Conservation (phyloP, 2,329 filamentous ascomycete genomes). For the Ceratocystis huliohia region DNA sequence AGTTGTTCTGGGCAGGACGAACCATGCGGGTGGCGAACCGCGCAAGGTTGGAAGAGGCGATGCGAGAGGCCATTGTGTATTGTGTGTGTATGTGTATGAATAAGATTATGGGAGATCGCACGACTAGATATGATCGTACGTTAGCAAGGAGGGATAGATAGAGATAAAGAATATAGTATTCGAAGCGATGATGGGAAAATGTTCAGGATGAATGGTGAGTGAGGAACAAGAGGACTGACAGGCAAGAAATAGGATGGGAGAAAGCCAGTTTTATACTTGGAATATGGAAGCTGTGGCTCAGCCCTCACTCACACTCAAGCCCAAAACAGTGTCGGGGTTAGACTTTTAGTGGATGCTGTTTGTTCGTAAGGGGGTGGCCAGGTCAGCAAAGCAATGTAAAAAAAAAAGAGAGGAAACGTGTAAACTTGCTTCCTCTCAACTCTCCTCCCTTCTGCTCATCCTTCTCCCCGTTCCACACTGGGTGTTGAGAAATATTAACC, state of each 20-base stretch:
- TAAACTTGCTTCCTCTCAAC: constrained; percentile 12
- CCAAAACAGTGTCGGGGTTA: constrained; percentile 2
- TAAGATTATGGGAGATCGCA: constrained; percentile 23
- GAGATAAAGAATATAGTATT: background rate
- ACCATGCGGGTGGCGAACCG: constrained; percentile 23
- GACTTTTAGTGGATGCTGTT: constrained; percentile 3
- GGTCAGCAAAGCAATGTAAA: background rate
- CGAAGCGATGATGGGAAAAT: constrained; percentile 2
- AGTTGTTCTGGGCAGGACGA: constrained; percentile 29
- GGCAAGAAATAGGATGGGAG: constrained; percentile 19
- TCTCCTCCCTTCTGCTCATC: constrained; percentile 6
- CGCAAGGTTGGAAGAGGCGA: constrained; percentile 26
- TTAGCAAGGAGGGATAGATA: background rate
- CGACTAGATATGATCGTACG: background rate
- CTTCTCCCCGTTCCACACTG: background rate
- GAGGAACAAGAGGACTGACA: background rate
- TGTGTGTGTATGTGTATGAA: constrained; percentile 13
- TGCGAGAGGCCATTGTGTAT: constrained; percentile 25
- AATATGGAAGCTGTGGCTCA: background rate
- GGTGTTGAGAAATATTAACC: constrained; percentile 6
- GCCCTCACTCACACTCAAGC: background rate
- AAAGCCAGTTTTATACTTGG: constrained; percentile 15
- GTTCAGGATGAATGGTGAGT: background rate
- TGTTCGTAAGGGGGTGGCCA: constrained; percentile 11
- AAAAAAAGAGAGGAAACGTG: constrained; percentile 16